A percentile compares a stretch with the other conserved stretches of the same genome.
These are phyloP conservation scores for Rickenella mellea DNA, from an alignment of 768 basidiomycete species.

Conservation along the genomic window DNA sequence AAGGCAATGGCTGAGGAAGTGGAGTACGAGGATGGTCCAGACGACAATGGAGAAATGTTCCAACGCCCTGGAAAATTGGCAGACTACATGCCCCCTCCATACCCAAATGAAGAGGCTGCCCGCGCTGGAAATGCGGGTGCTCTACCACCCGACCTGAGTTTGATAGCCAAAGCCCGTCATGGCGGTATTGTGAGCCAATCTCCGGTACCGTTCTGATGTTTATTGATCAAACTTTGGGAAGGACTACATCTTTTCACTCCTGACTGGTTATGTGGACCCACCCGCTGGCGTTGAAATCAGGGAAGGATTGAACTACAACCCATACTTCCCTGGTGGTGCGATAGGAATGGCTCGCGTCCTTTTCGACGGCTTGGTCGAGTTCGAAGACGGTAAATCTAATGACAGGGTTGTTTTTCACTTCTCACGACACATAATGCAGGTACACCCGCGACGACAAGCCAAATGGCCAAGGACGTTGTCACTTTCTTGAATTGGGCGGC, in stretches of 20 bases:
- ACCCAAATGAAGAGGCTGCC: slow-evolving; percentile 97
- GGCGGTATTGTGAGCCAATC: slow-evolving; percentile 73
- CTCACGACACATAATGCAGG: slow-evolving; percentile 30
- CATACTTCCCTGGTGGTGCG: slow-evolving; percentile 97
- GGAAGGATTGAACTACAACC: slow-evolving; percentile 98
- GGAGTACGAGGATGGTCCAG: slow-evolving; percentile 94
- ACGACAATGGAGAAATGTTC: slow-evolving; percentile 96
- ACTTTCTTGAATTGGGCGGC: slow-evolving; percentile 96
- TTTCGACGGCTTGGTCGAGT: slow-evolving; percentile 95
- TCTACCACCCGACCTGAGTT: slow-evolving; percentile 90
- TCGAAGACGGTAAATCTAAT: slow-evolving; percentile 68
- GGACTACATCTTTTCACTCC: slow-evolving; percentile 96
- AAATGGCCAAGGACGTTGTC: slow-evolving; percentile 98
- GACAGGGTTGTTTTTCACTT: neutral
- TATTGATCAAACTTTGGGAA: slow-evolving; percentile 18
- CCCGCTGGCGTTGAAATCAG: slow-evolving; percentile 92
- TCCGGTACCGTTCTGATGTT: neutral
- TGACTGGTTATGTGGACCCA: slow-evolving; percentile 95
- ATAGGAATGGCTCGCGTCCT: slow-evolving; percentile 97
- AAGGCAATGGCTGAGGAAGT: slow-evolving; percentile 92
- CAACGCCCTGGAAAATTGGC: slow-evolving; percentile 96
- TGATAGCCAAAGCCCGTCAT: slow-evolving; percentile 97
- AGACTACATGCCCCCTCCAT: slow-evolving; percentile 91
- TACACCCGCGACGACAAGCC: slow-evolving; percentile 92
- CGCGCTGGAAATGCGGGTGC: slow-evolving; percentile 91